These are phyloP conservation scores for Gryganskiella cystojenkinii DNA, from an alignment of 192 early-diverging fungal genomes.

Conservation along the genomic window DNA sequence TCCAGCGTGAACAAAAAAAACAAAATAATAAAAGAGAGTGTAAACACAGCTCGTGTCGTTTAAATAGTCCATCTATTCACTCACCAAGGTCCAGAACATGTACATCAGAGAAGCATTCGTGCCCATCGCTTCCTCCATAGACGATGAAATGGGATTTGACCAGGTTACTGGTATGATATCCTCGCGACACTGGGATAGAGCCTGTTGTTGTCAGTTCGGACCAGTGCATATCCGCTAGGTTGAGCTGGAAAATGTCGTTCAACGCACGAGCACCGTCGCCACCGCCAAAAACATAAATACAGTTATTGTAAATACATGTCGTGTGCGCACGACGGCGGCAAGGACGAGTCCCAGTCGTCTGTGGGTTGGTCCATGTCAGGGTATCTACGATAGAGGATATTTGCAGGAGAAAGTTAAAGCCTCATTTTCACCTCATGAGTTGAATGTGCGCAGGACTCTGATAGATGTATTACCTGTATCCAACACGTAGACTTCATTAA, in stretches of 20 bases:
- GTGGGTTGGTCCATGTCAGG: slow-evolving; percentile 76
- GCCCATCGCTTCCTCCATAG: slow-evolving; percentile 90
- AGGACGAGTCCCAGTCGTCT: slow-evolving; percentile 63
- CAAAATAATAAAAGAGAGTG: not conserved
- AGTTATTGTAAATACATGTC: slow-evolving; percentile 78
- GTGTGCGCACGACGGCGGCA: slow-evolving; percentile 83
- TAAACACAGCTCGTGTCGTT: not conserved
- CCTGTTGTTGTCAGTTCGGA: slow-evolving; percentile 71
- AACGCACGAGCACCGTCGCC: slow-evolving; percentile 86
- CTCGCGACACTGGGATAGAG: slow-evolving; percentile 74
- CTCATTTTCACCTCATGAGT: not conserved
- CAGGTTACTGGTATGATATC: slow-evolving; percentile 89
- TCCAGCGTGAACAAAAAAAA: not conserved
- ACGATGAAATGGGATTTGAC: slow-evolving; percentile 82
- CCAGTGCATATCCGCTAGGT: slow-evolving; percentile 60
- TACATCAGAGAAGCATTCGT: slow-evolving; percentile 80
- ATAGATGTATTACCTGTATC: slow-evolving; percentile 66
- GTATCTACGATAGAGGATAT: slow-evolving; percentile 54
- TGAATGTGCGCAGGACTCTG: not conserved
- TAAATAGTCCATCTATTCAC: not conserved
- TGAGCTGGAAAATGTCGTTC: slow-evolving; percentile 76
- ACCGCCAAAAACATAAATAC: slow-evolving; percentile 86
- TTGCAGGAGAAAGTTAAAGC: not conserved
- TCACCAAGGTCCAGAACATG: slow-evolving; percentile 68
- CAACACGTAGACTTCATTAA: slow-evolving; percentile 82